Evolutionary conservation across 2,329 filamentous ascomycete genomes (phyloP).

Genomic region (Cryphonectria radicalis): DNA sequence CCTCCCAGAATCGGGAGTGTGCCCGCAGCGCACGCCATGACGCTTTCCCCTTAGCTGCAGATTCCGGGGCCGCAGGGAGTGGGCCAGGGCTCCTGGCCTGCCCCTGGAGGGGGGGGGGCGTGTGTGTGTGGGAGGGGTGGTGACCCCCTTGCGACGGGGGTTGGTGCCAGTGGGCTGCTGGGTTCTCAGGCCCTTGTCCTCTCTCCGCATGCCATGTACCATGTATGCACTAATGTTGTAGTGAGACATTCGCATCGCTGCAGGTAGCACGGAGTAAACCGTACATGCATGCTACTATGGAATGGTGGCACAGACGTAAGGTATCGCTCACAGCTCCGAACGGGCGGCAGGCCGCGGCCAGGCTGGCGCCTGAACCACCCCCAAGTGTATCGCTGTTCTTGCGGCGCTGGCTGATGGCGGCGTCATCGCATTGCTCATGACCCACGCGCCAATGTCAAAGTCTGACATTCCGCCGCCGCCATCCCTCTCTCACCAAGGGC

Average conservation of each 20-base stretch:
- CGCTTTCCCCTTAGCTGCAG: constrained; percentile 30
- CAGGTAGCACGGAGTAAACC: constrained; percentile 12
- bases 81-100: constrained; percentile 15
- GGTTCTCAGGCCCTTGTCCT: constrained; percentile 3
- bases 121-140: background rate
- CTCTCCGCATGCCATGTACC: background rate
- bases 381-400: background rate
- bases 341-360: background rate
- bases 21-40: constrained; percentile 28
- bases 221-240: background rate
- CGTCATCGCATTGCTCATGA: constrained; percentile 24
- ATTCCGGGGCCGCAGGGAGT: constrained; percentile 28
- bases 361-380: background rate
- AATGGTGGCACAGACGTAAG: background rate
- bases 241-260: constrained; percentile 11
- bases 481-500: background rate
- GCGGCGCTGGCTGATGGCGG: constrained; percentile 4
- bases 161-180: constrained; percentile 10
- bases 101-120: background rate
- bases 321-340: background rate
- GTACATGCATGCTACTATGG: background rate
- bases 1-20: constrained; percentile 28
- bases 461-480: constrained; percentile 14
- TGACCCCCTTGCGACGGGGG: constrained; percentile 3
- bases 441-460: constrained; percentile 19